Conservation (phyloP, 108 stramenopile species). For the Cyclostephanos tholiformis region DNA sequence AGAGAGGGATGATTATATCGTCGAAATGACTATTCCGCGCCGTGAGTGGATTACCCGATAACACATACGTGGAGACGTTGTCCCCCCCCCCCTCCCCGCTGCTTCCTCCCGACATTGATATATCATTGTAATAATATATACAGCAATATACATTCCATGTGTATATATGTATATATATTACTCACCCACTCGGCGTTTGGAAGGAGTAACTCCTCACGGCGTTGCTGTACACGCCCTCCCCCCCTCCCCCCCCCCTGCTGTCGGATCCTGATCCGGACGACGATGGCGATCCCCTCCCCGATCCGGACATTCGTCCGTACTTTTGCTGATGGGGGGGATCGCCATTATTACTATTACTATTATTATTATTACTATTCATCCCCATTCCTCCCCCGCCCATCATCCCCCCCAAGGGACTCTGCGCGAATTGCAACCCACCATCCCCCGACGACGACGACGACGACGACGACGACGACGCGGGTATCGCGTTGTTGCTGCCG, state of each 20-base stretch:
- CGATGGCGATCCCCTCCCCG: constrained; percentile 17
- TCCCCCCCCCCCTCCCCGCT: not conserved
- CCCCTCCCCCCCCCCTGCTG: not conserved
- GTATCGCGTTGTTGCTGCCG: not conserved
- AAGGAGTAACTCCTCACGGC: constrained; percentile 36
- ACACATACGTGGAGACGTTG: no score
- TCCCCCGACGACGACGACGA: not conserved
- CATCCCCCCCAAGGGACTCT: no score
- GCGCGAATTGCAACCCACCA: not conserved
- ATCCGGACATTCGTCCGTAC: not conserved
- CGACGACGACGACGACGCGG: not conserved
- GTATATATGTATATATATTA: no score
- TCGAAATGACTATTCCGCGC: no score
- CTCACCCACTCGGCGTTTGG: constrained; percentile 35
- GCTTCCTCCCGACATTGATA: no score
- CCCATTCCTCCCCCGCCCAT: no score
- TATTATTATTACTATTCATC: no score
- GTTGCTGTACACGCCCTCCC: constrained; percentile 30
- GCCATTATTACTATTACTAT: no score
- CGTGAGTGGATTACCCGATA: no score
- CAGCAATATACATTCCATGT: no score
- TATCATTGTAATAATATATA: no score
- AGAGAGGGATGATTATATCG: no score
- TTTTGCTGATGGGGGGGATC: not conserved
- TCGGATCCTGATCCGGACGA: not conserved